phyloP scores from a whole-genome alignment of 2,329 filamentous ascomycete species.

The Diaporthe capsici region DNA sequence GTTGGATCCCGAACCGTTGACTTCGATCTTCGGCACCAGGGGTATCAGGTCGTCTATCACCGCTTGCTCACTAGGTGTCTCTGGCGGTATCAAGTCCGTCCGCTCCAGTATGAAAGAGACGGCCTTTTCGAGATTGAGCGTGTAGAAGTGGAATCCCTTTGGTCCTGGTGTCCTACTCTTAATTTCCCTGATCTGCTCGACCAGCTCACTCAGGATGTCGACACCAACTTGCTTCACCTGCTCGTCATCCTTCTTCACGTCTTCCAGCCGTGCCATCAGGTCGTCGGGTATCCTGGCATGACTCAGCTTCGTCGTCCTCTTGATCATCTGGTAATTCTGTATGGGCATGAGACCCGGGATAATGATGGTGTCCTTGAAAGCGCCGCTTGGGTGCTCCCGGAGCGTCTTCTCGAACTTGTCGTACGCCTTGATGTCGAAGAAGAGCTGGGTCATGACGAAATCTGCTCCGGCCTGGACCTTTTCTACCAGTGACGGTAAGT shows the following conservation, averaged over 20 bases:
- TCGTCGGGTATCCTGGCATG: conserved; percentile 84
- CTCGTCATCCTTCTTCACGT: conserved; percentile 84
- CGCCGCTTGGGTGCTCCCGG: conserved; percentile 84
- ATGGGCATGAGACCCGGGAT: conserved; percentile 98
- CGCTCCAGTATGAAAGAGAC: conserved; percentile 93
- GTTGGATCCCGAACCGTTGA: conserved; percentile 64
- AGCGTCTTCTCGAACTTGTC: conserved; percentile 82
- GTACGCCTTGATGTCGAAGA: conserved; percentile 91
- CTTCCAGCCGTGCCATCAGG: conserved; percentile 79
- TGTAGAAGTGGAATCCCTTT: conserved; percentile 96
- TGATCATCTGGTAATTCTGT: conserved; percentile 96
- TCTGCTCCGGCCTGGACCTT: conserved; percentile 94
- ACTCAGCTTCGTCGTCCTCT: conserved; percentile 92
- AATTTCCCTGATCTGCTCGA: conserved; percentile 80
- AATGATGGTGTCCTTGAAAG: conserved; percentile 89
- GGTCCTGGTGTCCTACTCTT: conserved; percentile 70
- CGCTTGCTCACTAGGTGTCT: conserved; percentile 63
- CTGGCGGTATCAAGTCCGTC: conserved; percentile 82
- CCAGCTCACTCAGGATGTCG: conserved; percentile 86
- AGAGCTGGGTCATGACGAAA: conserved; percentile 98
- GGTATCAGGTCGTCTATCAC: conserved; percentile 63
- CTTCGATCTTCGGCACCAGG: conserved; percentile 60
- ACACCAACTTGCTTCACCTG: conserved; percentile 85
- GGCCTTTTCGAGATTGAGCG: conserved; percentile 94
- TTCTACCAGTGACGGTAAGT: conserved; percentile 89